phyloP scores from a whole-genome alignment of 305 asterid genomes.

The Nicotiana rustica region DNA sequence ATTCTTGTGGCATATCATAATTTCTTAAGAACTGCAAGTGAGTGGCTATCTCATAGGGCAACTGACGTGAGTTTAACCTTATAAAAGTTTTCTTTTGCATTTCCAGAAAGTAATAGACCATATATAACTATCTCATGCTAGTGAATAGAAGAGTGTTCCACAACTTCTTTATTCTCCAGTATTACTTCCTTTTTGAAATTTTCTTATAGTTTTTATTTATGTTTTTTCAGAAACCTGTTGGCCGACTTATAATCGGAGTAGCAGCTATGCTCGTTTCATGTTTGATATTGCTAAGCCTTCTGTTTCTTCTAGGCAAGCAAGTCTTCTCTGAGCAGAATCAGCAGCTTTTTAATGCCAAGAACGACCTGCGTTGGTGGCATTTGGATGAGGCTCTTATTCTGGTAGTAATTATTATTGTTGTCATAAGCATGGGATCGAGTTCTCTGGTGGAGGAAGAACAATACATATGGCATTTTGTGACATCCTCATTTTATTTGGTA shows the following conservation, averaged over 20 bases:
- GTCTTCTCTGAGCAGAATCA: constrained; percentile 43
- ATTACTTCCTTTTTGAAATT: background rate
- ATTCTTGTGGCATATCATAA: constrained; percentile 60
- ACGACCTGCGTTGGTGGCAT: constrained; percentile 50
- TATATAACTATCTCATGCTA: background rate
- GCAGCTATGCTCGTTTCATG: constrained; percentile 75
- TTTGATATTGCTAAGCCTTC: constrained; percentile 58
- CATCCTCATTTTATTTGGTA: constrained; percentile 67
- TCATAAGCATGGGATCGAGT: constrained; percentile 89
- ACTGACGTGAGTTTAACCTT: constrained; percentile 71
- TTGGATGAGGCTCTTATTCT: constrained; percentile 62
- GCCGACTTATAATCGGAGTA: constrained; percentile 68
- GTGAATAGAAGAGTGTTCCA: background rate
- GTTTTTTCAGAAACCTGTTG: constrained; percentile 70
- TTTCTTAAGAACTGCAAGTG: constrained; percentile 74
- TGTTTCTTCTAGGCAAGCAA: constrained; percentile 54
- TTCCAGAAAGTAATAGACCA: constrained; percentile 31
- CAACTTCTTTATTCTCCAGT: background rate
- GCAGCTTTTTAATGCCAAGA: constrained; percentile 37
- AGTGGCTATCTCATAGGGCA: constrained; percentile 85
- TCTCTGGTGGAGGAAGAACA: constrained; percentile 97
- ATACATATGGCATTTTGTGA: constrained; percentile 84
- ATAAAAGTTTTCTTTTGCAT: constrained; percentile 32
- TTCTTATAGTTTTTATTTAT: constrained; percentile 33
- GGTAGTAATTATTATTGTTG: constrained; percentile 54